Evolutionary conservation across 2,329 filamentous ascomycete genomes (phyloP).

Genomic region (Aurifilum marmelostoma): DNA sequence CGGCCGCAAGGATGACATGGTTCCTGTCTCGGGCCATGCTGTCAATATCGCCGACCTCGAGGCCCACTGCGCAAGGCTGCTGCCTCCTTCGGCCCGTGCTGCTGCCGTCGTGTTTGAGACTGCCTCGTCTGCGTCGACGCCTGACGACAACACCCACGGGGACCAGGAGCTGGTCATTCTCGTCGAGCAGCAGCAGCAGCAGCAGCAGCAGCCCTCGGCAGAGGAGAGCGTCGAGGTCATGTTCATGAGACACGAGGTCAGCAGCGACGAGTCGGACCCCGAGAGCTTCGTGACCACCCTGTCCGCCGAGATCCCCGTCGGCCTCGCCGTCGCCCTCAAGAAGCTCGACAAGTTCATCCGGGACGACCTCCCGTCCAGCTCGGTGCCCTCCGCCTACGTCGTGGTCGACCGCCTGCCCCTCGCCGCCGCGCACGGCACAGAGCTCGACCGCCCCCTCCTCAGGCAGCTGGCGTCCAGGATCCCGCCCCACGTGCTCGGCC

Average conservation of each 20-base stretch:
- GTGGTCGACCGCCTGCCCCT: constrained; percentile 43
- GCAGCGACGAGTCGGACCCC: constrained; percentile 29
- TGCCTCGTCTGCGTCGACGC: not conserved
- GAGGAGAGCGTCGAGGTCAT: constrained; percentile 33
- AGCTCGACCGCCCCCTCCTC: constrained; percentile 41
- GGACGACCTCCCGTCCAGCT: constrained; percentile 49
- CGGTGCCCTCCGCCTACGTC: constrained; percentile 50
- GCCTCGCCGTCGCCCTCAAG: constrained; percentile 41
- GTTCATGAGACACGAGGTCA: constrained; percentile 33
- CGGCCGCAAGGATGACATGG: constrained; percentile 35
- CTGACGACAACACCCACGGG: not conserved
- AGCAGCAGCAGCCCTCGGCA: constrained; percentile 33
- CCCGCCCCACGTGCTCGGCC: constrained; percentile 30
- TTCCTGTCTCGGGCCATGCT: constrained; percentile 42
- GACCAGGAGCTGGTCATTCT: constrained; percentile 37
- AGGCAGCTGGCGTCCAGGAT: constrained; percentile 38
- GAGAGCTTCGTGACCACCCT: constrained; percentile 31
- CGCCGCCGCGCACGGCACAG: constrained; percentile 26
- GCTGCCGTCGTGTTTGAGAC: constrained; percentile 34
- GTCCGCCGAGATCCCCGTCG: constrained; percentile 33
- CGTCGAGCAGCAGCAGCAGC: constrained; percentile 37
- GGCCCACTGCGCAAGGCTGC: constrained; percentile 39
- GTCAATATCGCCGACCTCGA: constrained; percentile 46
- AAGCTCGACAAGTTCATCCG: constrained; percentile 46
- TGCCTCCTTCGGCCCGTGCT: constrained; percentile 38